These are phyloP conservation scores for Stagonosporopsis chrysanthemi DNA, from an alignment of 2,329 filamentous ascomycete species.

Conservation along the genomic window DNA sequence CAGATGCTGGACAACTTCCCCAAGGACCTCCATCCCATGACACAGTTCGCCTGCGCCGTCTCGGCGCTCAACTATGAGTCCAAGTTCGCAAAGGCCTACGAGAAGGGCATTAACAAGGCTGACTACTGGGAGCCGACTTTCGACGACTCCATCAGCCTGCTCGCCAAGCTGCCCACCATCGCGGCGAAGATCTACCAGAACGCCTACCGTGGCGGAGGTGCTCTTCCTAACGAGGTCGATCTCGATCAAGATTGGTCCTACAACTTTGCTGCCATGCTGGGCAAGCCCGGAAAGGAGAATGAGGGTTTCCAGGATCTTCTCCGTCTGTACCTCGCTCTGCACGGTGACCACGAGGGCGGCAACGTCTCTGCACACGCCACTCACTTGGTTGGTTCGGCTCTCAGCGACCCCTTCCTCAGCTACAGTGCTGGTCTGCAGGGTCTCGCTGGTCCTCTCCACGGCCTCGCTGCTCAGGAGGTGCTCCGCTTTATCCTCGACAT, in stretches of 20 bases:
- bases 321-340: conserved; percentile 91
- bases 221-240: conserved; percentile 79
- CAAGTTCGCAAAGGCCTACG: conserved; percentile 92
- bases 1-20: conserved; percentile 92
- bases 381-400: conserved; percentile 91
- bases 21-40: conserved; percentile 94
- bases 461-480: conserved; percentile 94
- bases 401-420: conserved; percentile 93
- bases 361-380: conserved; percentile 97
- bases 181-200: conserved; percentile 98
- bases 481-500: conserved; percentile 97
- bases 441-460: conserved; percentile 90
- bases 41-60: conserved; percentile 93
- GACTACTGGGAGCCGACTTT: conserved; percentile 99
- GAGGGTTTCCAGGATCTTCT: conserved; percentile 96
- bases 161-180: conserved; percentile 95
- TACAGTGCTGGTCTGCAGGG: conserved; percentile 96
- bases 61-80: conserved; percentile 96
- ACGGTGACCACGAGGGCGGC: conserved; percentile 97
- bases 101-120: conserved; percentile 87
- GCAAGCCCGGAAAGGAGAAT: conserved; percentile 85
- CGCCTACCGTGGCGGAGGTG: conserved; percentile 75
- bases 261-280: conserved; percentile 97
- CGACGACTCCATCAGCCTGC: conserved; percentile 89
- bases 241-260: conserved; percentile 93